Percentiles rank a stretch among this genome's conserved stretches.
phyloP scores from a whole-genome alignment of 75 land plant genomes.

The Picea glauca region DNA sequence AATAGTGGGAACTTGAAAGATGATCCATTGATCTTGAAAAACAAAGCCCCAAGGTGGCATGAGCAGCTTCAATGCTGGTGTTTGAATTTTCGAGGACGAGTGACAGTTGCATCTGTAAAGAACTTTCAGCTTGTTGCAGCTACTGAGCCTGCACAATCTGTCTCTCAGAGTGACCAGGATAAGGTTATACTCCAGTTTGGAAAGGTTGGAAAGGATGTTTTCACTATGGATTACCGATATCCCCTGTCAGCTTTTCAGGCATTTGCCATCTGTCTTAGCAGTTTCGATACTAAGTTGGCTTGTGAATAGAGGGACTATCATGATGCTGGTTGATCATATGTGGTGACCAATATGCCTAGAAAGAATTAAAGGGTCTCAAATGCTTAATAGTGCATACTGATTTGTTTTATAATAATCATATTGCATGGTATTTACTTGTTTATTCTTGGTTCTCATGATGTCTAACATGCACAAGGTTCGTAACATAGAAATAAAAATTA shows the following conservation, averaged over 20 bases:
- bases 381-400: no score
- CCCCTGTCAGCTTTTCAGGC: slow-evolving; percentile 91
- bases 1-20: slow-evolving; percentile 21
- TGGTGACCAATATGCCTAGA: no score
- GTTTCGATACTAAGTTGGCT: slow-evolving; percentile 95
- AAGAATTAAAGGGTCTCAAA: no score
- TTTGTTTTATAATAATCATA: no score
- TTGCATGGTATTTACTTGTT: no score
- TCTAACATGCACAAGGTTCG: no score
- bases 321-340: no score
- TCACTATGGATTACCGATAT: slow-evolving; percentile 86
- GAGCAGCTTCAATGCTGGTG: slow-evolving; percentile 99
- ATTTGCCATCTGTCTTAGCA: slow-evolving; percentile 91
- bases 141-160: slow-evolving; percentile 29
- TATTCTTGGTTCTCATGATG: no score
- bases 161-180: slow-evolving; percentile 48
- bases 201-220: slow-evolving; percentile 78
- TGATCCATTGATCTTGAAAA: slow-evolving; percentile 58
- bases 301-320: slow-evolving; percentile 58
- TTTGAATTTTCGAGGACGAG: slow-evolving; percentile 89
- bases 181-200: slow-evolving; percentile 86
- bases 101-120: slow-evolving; percentile 94
- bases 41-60: slow-evolving; percentile 98
- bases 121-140: slow-evolving; percentile 87
- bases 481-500: no score